These are phyloP conservation scores for Wickerhamomyces rabaulensis DNA, from an alignment of 805 yeast genomes.

Conservation along the genomic window DNA sequence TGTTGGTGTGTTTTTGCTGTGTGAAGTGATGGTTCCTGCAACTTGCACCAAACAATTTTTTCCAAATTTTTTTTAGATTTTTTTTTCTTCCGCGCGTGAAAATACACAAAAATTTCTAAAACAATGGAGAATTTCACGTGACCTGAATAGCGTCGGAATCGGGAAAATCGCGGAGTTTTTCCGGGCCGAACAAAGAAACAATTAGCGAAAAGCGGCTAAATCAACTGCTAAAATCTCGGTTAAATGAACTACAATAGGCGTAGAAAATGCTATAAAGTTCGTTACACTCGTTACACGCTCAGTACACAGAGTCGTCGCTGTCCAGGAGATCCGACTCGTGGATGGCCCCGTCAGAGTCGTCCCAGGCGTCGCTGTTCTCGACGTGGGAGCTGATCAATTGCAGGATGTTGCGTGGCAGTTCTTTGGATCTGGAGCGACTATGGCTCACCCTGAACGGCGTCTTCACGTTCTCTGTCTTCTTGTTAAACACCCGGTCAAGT, in stretches of 20 bases:
- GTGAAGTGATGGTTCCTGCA: neutral
- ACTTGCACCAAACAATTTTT: neutral
- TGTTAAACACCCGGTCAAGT: conserved; percentile 13
- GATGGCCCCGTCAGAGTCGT: neutral
- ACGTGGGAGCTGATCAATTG: neutral
- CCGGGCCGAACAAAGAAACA: too few species aligned
- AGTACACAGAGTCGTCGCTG: neutral
- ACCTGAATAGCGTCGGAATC: neutral
- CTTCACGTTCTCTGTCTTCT: neutral
- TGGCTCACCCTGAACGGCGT: neutral
- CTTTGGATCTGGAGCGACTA: neutral
- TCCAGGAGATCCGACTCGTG: neutral
- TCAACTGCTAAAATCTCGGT: neutral
- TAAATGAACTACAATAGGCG: neutral
- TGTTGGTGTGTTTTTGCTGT: neutral
- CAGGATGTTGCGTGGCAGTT: neutral
- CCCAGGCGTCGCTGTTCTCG: neutral
- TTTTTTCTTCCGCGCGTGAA: neutral
- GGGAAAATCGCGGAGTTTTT: neutral
- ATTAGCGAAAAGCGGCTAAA: too few species aligned
- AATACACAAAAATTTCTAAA: too few species aligned
- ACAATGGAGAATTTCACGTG: conserved; percentile 1
- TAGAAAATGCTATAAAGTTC: neutral
- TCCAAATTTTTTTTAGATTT: neutral
- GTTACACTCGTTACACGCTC: neutral